Evolutionary conservation across 1,284 basidiomycete species (phyloP), one percentile per base, ranked within the genome.

Genomic region (Cystobasidium sp.): DNA sequence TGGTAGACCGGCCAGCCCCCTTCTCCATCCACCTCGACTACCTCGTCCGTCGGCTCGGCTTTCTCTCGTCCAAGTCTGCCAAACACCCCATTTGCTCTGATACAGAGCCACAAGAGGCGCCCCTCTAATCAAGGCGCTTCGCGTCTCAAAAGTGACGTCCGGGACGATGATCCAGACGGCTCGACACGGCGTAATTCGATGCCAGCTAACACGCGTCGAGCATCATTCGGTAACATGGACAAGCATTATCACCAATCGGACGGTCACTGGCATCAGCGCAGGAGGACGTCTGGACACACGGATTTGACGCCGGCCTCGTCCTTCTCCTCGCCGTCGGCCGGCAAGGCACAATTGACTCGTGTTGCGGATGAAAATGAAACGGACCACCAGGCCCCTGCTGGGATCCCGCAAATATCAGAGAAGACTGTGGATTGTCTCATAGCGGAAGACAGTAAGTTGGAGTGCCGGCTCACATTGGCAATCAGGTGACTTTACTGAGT

Each of bases 1-100:
- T 39, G 14, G 9, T 47, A 71, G 69, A 43, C 20, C 16, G 63
- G 51, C n/a, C 49, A 67, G 65, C 81, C 81, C 44, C 81, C 81
- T 39, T 97, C 94, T 6, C 94, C 94, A 2, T 90, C 93, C 0
- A 95, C 93, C 0, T 96, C 94, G 14, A 93, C 90, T 0, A 96
- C 94, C 3, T 96, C 94, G 0, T 91, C 95, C 47, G 91, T 92
- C 20, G 1, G 97, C 93, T 1, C 95, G 92, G 8, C 92, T 92
- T 0, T 96, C 93, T 6, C 14, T 87, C 87, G 9, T 88, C 92
- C 6, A 87, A 90, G 9, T 91, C 91, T 0, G 88, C 91, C 12
- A 88, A 88, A 6, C 87, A 82, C 52, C 65, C 70, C 67, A 75
- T 85, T 75, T 84, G 52, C 61, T 9, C 14, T 58, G 44, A 43